Evolutionary conservation across 1,139 yeast species (phyloP), one percentile per base, ranked within the genome.

Genomic region (Hyphopichia pseudoburtonii): DNA sequence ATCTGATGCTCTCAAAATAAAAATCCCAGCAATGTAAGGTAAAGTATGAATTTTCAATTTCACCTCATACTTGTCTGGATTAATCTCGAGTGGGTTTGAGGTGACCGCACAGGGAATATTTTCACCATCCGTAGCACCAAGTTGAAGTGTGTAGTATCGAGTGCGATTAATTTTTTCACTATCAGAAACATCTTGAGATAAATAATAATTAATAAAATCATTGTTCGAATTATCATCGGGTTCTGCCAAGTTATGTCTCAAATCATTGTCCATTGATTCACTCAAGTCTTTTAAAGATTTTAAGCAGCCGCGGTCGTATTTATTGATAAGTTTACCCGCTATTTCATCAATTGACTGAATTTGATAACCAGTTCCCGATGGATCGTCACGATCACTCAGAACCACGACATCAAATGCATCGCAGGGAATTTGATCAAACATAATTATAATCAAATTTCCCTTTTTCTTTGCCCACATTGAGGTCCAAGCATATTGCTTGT

Each of bases 21-120:
- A 80, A 17, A 86, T 78, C 24, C 96, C 96, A 0, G 96, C 94
- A 51, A 88, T 86, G 55, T 87, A 86, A 0, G 96, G 96, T 44
- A 87, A 59, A 2, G 92, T 74, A 49, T 84, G 92, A 22, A 86
- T 72, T 45, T 83, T 82, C 36, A 84, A 54, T 46, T 79, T 73
- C 21, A 79, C 51, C 48, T 58, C 75, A 34, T 64, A 55, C 17
- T 66, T 64, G 28, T 62, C 60, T n/a, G 57, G 56, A 32, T 67
- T 65, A 11, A 56, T 48, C 38, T 80, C 80, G 23, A 80, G 53
- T 0, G 80, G 76, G 32, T 76, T 75, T 0, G 86, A 77, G 0
- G 87, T 76, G 2, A 83, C 70, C 0, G 92, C 92, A 63, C 89
- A 82, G 0, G 92, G 92, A 15, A 80, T 69, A 43, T 64, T 61